Conservation (phyloP, 495 filamentous ascomycete species). For the Lophiotrema nucula region DNA sequence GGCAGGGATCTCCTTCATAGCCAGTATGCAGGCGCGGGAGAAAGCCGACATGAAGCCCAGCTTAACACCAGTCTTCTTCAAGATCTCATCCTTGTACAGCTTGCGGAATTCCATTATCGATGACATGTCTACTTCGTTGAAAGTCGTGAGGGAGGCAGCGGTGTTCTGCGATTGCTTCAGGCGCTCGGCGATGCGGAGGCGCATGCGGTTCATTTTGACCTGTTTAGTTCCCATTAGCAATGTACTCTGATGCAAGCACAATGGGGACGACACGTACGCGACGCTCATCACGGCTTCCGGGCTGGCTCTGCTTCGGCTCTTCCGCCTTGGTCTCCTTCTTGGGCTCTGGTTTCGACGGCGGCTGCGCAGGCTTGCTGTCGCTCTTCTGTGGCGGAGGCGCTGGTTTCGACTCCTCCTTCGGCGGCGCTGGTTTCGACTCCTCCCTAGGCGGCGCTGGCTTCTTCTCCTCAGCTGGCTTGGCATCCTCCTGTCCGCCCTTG, state of each 20-base stretch:
- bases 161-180: conserved; percentile 99
- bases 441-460: conserved; percentile 33
- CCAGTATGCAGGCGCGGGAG: conserved; percentile 83
- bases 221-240: no score
- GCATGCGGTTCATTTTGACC: conserved; percentile 99
- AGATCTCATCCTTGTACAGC: conserved; percentile 89
- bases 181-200: conserved; percentile 91
- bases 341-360: conserved; percentile 37
- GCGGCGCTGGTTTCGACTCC: conserved; percentile 32
- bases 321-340: conserved; percentile 47
- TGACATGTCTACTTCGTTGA: conserved; percentile 99
- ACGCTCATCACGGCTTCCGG: conserved; percentile 83
- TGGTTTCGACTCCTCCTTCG: conserved; percentile 37
- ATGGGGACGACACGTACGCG: conserved; percentile 58
- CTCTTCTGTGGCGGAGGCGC: conserved; percentile 27
- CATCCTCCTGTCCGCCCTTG: conserved; percentile 41
- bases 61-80: conserved; percentile 96
- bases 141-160: conserved; percentile 93
- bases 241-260: background rate
- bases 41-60: conserved; percentile 99
- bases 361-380: background rate
- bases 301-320: conserved; percentile 49
- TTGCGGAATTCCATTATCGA: conserved; percentile 95
- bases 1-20: conserved; percentile 92
- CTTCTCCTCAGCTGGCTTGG: conserved; percentile 47